Evolutionary conservation across 148 eudicot genomes (phyloP).

Genomic region (Vaccinium corymbosum): DNA sequence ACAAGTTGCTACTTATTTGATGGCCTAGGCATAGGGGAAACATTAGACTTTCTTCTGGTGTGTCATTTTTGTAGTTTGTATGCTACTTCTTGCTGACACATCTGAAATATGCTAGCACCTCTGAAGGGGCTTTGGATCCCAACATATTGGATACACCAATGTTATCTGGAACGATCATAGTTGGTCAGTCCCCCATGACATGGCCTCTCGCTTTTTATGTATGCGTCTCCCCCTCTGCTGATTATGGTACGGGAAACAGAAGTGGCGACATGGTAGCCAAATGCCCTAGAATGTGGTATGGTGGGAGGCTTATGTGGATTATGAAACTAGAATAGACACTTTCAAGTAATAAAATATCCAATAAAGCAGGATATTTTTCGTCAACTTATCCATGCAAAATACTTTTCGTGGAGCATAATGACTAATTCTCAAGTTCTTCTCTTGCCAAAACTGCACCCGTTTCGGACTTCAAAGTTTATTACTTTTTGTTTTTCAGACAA

Average conservation of each 20-base stretch:
- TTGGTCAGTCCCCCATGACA: no score
- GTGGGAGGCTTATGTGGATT: not conserved
- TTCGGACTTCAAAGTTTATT: not conserved
- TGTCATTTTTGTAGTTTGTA: not conserved
- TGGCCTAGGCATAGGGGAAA: not conserved
- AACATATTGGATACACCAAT: not conserved
- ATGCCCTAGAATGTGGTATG: not conserved
- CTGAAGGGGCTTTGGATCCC: not conserved
- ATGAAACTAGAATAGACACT: not conserved
- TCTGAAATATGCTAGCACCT: not conserved
- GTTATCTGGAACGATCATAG: not conserved
- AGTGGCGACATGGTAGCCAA: not conserved
- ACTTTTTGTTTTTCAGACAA: not conserved
- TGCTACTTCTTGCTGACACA: not conserved
- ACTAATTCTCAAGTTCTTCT: not conserved
- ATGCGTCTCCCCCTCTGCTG: no score
- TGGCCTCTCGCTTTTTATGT: no score
- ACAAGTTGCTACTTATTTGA: not conserved
- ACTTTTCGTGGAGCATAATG: not conserved
- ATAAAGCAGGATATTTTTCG: not conserved
- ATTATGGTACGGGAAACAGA: not conserved
- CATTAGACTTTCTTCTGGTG: not conserved
- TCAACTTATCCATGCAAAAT: not conserved
- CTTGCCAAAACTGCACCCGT: not conserved
- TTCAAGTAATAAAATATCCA: not conserved